These are phyloP conservation scores for Papilionanthe hybrid DNA, from an alignment of 116 monocot genomes.

Conservation along the genomic window DNA sequence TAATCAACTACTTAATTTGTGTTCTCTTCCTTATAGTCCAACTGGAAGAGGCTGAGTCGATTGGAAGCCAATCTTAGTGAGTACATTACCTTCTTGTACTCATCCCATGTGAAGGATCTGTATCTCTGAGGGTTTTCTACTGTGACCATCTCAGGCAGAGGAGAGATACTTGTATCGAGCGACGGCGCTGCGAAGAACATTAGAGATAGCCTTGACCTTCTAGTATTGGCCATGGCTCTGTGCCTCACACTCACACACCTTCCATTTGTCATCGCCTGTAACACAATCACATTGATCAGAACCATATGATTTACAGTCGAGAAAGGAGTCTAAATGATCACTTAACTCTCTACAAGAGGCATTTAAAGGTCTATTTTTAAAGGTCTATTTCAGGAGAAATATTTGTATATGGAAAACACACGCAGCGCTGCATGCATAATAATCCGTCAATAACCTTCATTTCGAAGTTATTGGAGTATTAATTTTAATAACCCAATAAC, in stretches of 20 bases:
- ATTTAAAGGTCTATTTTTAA: too few relatives aligned
- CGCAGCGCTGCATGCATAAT: too few relatives aligned
- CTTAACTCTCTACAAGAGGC: too few relatives aligned
- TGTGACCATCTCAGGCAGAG: constrained; percentile 66
- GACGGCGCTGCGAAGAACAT: constrained; percentile 77
- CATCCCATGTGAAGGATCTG: constrained; percentile 75
- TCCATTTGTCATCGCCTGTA: constrained; percentile 67
- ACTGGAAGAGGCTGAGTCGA: constrained; percentile 57
- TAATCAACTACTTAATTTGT: not conserved
- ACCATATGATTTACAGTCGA: too few relatives aligned
- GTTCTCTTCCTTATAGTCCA: not conserved
- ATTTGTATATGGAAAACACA: too few relatives aligned
- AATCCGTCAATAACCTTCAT: too few relatives aligned
- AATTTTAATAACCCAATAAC: too few relatives aligned
- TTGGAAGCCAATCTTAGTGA: constrained; percentile 55
- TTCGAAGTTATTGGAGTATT: too few relatives aligned
- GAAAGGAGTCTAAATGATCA: too few relatives aligned
- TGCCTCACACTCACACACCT: constrained; percentile 79
- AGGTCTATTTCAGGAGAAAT: too few relatives aligned
- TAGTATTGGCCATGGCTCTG: constrained; percentile 50
- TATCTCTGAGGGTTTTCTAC: constrained; percentile 29
- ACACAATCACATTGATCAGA: too few relatives aligned
- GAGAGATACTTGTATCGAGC: constrained; percentile 40
- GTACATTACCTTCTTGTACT: constrained; percentile 93
- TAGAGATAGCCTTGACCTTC: constrained; percentile 54